phyloP scores from a whole-genome alignment of 2,329 filamentous ascomycete genomes.

The Nemania serpens region DNA sequence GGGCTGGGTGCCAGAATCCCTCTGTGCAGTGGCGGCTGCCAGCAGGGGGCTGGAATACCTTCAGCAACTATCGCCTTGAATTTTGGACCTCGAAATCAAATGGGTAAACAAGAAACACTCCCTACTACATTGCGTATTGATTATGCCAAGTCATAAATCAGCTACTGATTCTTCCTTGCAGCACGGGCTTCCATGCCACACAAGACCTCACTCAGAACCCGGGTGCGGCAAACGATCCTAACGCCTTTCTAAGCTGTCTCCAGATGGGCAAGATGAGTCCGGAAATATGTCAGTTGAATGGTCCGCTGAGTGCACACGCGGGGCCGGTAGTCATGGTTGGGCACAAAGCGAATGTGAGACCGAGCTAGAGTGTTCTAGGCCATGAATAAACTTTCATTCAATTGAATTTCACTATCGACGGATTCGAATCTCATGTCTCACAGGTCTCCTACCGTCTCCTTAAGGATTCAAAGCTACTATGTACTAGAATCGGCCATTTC shows the following conservation, averaged over 20 bases:
- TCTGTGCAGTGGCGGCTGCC: slow-evolving; percentile 22
- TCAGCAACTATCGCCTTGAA: slow-evolving; percentile 15
- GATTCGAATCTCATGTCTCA: too few species aligned
- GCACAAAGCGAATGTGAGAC: not conserved
- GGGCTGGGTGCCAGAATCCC: slow-evolving; percentile 8
- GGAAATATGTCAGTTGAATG: slow-evolving; percentile 8
- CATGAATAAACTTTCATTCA: too few species aligned
- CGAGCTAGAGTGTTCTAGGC: slow-evolving; percentile 2
- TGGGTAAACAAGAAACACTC: slow-evolving; percentile 3
- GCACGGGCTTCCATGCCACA: slow-evolving; percentile 15
- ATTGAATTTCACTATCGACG: too few species aligned
- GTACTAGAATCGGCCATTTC: too few species aligned
- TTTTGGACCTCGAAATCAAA: slow-evolving; percentile 3
- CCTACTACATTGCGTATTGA: not conserved
- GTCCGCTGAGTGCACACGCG: slow-evolving; percentile 8
- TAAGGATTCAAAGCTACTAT: too few species aligned
- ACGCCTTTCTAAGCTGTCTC: slow-evolving; percentile 21
- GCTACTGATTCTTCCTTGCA: not conserved
- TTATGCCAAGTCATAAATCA: not conserved
- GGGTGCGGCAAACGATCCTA: slow-evolving; percentile 5
- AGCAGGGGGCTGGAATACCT: slow-evolving; percentile 3
- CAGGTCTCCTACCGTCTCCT: too few species aligned
- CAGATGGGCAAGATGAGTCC: slow-evolving; percentile 23
- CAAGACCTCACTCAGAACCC: slow-evolving; percentile 14
- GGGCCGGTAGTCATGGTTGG: slow-evolving; percentile 20